Percentiles rank a stretch among this genome's conserved stretches.
Conservation (phyloP, 2,329 filamentous ascomycete species). For the Elsinoe arachidis region DNA sequence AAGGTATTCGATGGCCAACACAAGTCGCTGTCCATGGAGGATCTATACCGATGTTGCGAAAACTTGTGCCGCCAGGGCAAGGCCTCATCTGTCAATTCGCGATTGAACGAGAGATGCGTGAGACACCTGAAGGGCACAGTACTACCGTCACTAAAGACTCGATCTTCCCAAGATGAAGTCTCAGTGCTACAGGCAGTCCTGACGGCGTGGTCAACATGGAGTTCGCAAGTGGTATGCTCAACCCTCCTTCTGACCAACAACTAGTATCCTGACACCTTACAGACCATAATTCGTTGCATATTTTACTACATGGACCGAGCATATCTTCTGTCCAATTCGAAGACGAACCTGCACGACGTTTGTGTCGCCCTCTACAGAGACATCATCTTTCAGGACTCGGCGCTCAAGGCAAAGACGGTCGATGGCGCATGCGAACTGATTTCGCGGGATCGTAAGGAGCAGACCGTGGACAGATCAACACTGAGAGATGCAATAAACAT, state of each 20-base stretch:
- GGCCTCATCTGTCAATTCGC: conserved; percentile 57
- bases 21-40: conserved; percentile 65
- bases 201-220: conserved; percentile 68
- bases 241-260: neutral
- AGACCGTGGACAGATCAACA: conserved; percentile 50
- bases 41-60: conserved; percentile 83
- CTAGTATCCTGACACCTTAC: conserved; percentile 16
- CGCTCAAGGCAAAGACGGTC: conserved; percentile 47
- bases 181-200: conserved; percentile 55
- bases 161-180: conserved; percentile 49
- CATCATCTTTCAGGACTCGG: conserved; percentile 46
- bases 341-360: conserved; percentile 71
- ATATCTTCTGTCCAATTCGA: conserved; percentile 68
- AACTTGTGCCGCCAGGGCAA: conserved; percentile 76
- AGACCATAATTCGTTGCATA: conserved; percentile 72
- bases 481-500: conserved; percentile 70
- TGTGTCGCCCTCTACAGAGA: conserved; percentile 66
- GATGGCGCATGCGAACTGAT: conserved; percentile 70
- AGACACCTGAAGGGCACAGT: conserved; percentile 51
- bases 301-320: conserved; percentile 93
- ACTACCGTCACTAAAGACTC: conserved; percentile 49
- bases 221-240: conserved; percentile 58
- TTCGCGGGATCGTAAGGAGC: conserved; percentile 56
- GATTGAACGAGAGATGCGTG: conserved; percentile 58
- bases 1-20: conserved; percentile 62